Evolutionary conservation across 2,329 filamentous ascomycete species (phyloP), one percentile per base, ranked within the genome.

Genomic region (Coniochaeta sp.): DNA sequence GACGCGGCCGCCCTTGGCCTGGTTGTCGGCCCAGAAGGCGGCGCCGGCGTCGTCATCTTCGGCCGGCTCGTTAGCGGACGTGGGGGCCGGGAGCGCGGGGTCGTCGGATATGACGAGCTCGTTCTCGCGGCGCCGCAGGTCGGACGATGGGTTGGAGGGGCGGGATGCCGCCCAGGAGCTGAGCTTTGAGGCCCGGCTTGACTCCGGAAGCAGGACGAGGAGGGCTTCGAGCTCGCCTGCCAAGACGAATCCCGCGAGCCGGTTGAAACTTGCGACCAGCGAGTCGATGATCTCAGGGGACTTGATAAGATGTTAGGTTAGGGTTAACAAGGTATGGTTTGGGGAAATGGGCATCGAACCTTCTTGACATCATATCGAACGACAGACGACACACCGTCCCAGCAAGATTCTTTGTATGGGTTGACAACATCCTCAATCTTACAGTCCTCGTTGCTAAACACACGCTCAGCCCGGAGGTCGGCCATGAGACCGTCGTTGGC

Each of bases 151-250:
- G 62, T 61, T 68, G 10, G 60, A 64, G 44, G 73, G 66, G 62
- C 73, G 68, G 40, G 73, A 71, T 47, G 76, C 72, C 30, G 54
- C 30, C 78, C 79, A 81, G 61, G 70, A 65, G 63, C 67, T 68
- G 56, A 73, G 59, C 59, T 72, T 69, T 19, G 75, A 74, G 40
- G 65, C 63, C 62, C 75, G 73, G 65, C 70, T 72, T n/a, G 72
- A 73, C 60, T 78, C 72, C 58, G 83, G 81, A 22, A 88, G 71
- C 59, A 87, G 70, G 16, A 89, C 68, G 42, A 87, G 68, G 12
- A 81, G 80, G 26, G 82, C 82, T 63, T 88, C 82, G 66, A 86
- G 75, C 55, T 81, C 77, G 62, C 79, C 79, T 19, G 74, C 69
- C 44, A 76, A 69, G 58, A 81, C 79, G 38, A 81, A 75, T 52